Evolutionary conservation across 106 monocot genomes (phyloP), one percentile per base, ranked within the genome.

Genomic region (Phalaenopsis equestris): DNA sequence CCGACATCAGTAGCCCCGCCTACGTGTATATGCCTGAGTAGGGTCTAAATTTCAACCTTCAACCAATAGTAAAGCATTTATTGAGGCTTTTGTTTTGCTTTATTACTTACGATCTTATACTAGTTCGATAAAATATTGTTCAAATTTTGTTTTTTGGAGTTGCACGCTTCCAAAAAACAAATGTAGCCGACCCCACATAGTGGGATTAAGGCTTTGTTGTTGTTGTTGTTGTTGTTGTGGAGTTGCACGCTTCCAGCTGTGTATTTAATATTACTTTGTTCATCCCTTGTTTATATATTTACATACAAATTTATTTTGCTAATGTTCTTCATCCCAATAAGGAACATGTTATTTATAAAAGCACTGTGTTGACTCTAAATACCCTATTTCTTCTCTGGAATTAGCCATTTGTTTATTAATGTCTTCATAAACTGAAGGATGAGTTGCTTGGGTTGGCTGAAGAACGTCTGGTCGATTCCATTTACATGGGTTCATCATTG

Each of bases 371-470:
- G 4, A 1, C 39, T 67, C 41, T 9, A 76, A 58, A 18, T 52
- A 19, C 17, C 67, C 8, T 41, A 39, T 78, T 49, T 49, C 41
- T 68, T 74, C 21, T 24, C 6, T 61, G 10, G 9, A 0, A 56
- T 12, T 12, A 8, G 21, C 56, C 17, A 55, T 80, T 73, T 23
- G 79, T 23, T 86, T 23, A n/a, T 56, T 84, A 47, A 56, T 83
- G 68, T 24, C 15, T 82, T 79, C 41, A 41, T 74, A 42, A 52
- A 77, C 77, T 83, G 78, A 82, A 98, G 98, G 98, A 98, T 92
- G 98, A 98, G 82, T 84, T 98, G 80, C 86, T 94, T 80, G 92
- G 98, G 41, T 80, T 97, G 79, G 85, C 87, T 23, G 94, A 94
- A 21, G 90, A 89, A 10, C 85, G 76, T 47, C 52, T 84, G 78